Evolutionary conservation across 2,329 filamentous ascomycete species (phyloP).

Genomic region (Didymella glomerata): DNA sequence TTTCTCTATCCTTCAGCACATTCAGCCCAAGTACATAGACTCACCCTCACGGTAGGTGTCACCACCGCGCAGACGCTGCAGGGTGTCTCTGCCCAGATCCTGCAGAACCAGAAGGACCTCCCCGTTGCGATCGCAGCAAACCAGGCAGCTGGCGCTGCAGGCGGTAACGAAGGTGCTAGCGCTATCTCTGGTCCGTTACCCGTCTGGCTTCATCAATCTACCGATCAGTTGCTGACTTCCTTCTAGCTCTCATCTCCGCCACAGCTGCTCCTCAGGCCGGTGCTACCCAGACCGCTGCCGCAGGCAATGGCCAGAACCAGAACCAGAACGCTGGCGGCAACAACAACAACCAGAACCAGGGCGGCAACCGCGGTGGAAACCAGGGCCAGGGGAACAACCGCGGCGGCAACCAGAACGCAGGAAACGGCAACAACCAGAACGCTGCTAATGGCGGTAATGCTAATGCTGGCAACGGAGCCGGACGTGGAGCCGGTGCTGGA

Average conservation of each 20-base stretch:
- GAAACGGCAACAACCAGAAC: constrained; percentile 15
- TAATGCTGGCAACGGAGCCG: too few relatives aligned
- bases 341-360: neutral
- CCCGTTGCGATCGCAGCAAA: constrained; percentile 57
- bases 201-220: neutral
- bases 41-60: constrained; percentile 50
- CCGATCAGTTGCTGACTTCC: constrained; percentile 18
- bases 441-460: too few relatives aligned
- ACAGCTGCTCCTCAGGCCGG: constrained; percentile 14
- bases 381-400: constrained; percentile 14
- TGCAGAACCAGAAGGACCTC: constrained; percentile 62
- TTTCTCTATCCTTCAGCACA: constrained; percentile 10
- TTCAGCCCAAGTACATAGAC: constrained; percentile 30
- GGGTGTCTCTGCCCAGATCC: constrained; percentile 59
- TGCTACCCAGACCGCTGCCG: constrained; percentile 10
- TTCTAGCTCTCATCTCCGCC: constrained; percentile 28
- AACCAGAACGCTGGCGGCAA: constrained; percentile 15
- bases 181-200: constrained; percentile 52
- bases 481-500: neutral
- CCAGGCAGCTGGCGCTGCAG: constrained; percentile 53
- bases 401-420: constrained; percentile 20
- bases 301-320: constrained; percentile 6
- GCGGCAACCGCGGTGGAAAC: constrained; percentile 4
- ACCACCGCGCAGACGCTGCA: constrained; percentile 57
- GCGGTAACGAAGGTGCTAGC: constrained; percentile 46